Conservation (phyloP, 2,329 filamentous ascomycete genomes). For the Nothophoma quercina region DNA sequence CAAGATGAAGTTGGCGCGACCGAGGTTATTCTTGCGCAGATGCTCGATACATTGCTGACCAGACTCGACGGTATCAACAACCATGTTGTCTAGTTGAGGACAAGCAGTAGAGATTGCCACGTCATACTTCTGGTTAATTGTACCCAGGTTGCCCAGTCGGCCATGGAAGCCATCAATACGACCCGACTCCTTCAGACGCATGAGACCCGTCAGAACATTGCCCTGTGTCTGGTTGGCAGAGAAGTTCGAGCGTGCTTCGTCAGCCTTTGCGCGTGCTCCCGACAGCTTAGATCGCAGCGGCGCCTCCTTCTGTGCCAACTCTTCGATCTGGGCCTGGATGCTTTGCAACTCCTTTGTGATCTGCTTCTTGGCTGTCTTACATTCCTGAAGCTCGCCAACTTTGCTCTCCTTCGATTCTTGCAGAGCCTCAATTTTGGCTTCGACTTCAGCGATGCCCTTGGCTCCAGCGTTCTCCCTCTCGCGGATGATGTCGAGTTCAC, state of each 20-base stretch:
- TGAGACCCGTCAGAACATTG: slow-evolving; percentile 88
- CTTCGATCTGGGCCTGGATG: slow-evolving; percentile 74
- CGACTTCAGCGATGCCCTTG: slow-evolving; percentile 81
- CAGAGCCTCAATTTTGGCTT: slow-evolving; percentile 78
- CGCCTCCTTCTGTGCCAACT: slow-evolving; percentile 79
- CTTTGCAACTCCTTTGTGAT: slow-evolving; percentile 78
- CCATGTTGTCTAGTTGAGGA: slow-evolving; percentile 89
- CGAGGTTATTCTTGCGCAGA: slow-evolving; percentile 94
- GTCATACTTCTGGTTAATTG: slow-evolving; percentile 93
- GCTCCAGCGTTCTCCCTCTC: slow-evolving; percentile 90
- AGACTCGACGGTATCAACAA: slow-evolving; percentile 93
- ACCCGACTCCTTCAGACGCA: slow-evolving; percentile 94
- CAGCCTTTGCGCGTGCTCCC: slow-evolving; percentile 89
- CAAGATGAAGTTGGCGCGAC: slow-evolving; percentile 95
- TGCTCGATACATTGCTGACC: slow-evolving; percentile 99
- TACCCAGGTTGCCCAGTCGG: slow-evolving; percentile 89
- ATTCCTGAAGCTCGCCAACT: slow-evolving; percentile 75
- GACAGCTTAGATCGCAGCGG: slow-evolving; percentile 85
- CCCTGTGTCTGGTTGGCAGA: slow-evolving; percentile 91
- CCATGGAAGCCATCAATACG: slow-evolving; percentile 98
- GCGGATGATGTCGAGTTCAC: slow-evolving; percentile 87
- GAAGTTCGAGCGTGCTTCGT: slow-evolving; percentile 90
- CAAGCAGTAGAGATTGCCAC: slow-evolving; percentile 98
- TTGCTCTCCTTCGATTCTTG: slow-evolving; percentile 76
- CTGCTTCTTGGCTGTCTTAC: slow-evolving; percentile 73